Base-by-base conservation (phyloP, 495 filamentous ascomycete genomes). In the Neurospora sp. region DNA sequence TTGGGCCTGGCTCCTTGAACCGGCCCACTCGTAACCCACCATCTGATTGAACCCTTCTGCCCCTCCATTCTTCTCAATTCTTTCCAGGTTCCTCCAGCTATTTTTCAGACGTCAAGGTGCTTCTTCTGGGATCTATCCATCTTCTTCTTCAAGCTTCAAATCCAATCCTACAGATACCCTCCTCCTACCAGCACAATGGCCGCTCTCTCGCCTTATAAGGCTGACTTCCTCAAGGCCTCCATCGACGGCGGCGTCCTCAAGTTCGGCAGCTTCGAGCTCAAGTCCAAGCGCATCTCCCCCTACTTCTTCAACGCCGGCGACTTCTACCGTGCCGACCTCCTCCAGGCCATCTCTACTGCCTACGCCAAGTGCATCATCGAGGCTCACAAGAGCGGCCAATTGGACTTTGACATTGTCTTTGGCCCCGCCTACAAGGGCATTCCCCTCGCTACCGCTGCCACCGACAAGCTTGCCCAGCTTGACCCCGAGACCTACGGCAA, bases 361-460 rank as follows among this genome's bases (percentile, higher is more conserved):
- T 98, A 94, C 80, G 94, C 95, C 8, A 86, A 90, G 66, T 88
- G 93, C 69, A 90, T 97, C 66, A 78, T 79, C 70, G 78, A 82
- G 38, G 79, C 84, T 2, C 78, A 78, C 71, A 75, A 77, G 38
- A 75, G 82, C 72, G 78, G 83, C 45, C 78, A 79, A 11, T 81
- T 86, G 70, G 80, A 86, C 34, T 92, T 92, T 78, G 91, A 92
- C 78, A 83, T 93, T 72, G 76, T 93, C 73, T 93, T 93, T 79
- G 93, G 94, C 3, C 95, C 96, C 7, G 94, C 95, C 24, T 99
- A 98, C 87, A 98, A 98, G 83, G 96, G 96, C 39, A 97, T 98
- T 73, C 92, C 93, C 0, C 88, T 98, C 3, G 92, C 93, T n/a
- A 85, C 89, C 19, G 86, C 91, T 4, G 90, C 93, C 9, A 85